Base-by-base conservation (phyloP, 2,329 filamentous ascomycete species). In the Ophiobolus disseminans region DNA sequence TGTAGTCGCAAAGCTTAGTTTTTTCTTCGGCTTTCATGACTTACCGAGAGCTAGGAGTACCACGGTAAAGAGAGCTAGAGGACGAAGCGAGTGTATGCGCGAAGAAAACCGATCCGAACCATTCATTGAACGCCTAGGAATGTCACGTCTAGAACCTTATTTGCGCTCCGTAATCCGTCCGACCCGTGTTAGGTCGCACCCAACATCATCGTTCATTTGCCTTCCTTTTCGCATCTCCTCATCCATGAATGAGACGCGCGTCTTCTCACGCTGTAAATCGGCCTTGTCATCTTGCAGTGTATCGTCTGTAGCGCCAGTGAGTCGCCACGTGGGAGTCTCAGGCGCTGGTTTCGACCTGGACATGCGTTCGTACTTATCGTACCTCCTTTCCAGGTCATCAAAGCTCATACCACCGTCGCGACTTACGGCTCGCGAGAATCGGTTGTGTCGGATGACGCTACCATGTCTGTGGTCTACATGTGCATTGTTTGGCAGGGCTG, bases 371-470 rank as follows among this genome's bases (percentile, higher is more conserved):
- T 28, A 30, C 23, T 26, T 23, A 13, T 13, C 39, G 19, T 41
- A 42, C 16, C 23, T 36, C 13, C 32, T 14, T 16, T 36, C 38
- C 8, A 48, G n/a, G 20, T 49, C 39, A 8, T 49, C 46, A 9
- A 43, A 44, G 16, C 19, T 48, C 38, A 45, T 20, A 3, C 31
- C 17, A 10, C 23, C 32, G 23, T 45, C 17, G 9, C 32, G 41
- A 25, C 32, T 45, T 3, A 55, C 39, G 0, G 62, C 60, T 1
- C 62, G 50, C 3, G 52, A 78, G 66, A 81, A 81, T 37, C 79
- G 76, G 57, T 81, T 80, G 58, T 78, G 79, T 1, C 75, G 75
- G 26, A 79, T 73, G 40, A 80, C 44, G 16, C 54, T 61, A 23
- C 49, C 50, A 14, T 57, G 54, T 36, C 52, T 59, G 2, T 45